Base-by-base conservation (phyloP, 2,329 filamentous ascomycete genomes). In the Talaromyces sp. region DNA sequence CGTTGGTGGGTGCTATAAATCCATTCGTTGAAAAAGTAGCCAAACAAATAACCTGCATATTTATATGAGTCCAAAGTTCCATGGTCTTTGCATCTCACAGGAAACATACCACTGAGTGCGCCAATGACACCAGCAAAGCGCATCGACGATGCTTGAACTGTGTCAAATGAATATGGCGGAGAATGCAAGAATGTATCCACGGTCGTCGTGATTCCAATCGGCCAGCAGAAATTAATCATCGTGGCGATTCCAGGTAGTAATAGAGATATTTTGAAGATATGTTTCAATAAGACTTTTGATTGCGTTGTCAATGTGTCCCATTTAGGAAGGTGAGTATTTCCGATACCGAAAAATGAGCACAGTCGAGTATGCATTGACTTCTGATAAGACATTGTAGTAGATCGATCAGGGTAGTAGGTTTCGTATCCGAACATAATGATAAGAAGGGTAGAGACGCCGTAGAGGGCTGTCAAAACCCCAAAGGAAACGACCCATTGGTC, bases 151-250 rank as follows among this genome's bases (percentile, higher is more conserved):
- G 72, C 73, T 35, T 70, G 58, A 29, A 75, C 64, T 1, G 71
- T 69, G 51, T 71, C 54, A 56, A 76, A 75, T 8, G 71, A 64
- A 59, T 75, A 76, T 0, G 73, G 73, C 3, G 68, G 71, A 29
- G 66, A 65, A 51, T 68, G 71, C 35, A 76, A 59, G 57, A 76
- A 73, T 3, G 65, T 63, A 35, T 72, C 71, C 31, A 75, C 65
- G 1, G 73, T 75, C 6, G 70, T 70, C 8, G 72, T 75, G 56
- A 76, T 75, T 21, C 73, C 73, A 58, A 76, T 75, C 0, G 73
- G 72, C 73, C 72, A 76, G 46, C 68, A 72, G 57, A 74, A 75
- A 26, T 69, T 74, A 14, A 75, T 69, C 67, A 75, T 65, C n/a
- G 68, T 69, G 14, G 71, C 66, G 35, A 75, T 53, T 19, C 62